Base-by-base conservation (phyloP, 371 early-diverging fungal genomes). In the Circinella minor region DNA sequence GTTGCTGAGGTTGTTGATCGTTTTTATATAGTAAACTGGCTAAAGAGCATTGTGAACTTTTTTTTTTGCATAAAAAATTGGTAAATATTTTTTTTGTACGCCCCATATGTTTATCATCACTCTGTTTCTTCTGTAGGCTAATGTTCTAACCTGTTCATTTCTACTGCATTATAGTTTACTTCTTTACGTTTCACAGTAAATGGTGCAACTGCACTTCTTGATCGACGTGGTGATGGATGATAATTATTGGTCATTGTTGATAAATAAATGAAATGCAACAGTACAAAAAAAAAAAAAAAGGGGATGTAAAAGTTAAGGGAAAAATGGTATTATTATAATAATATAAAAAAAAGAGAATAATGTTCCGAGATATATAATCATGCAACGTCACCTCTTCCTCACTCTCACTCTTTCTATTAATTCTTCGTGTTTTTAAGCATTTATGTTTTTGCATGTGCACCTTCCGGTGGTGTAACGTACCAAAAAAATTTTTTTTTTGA, bases 151-250 rank as follows among this genome's bases (percentile, higher is more conserved):
- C 71, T 73, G 49, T 71, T 62, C 55, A 69, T 61, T 51, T 80
- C 77, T 63, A 80, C 36, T 57, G 70, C 54, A 68, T 74, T 68
- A 39, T 74, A 77, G 55, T 80, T 80, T 65, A 80, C 71, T 63
- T 80, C 71, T 65, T 80, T 80, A 43, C 80, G 67, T 60, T 80
- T 80, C 8, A 80, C 73, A 46, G 61, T 65, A 27, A 73, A 66
- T 10, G 69, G 61, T 17, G 55, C 49, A 15, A 48, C 61, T 36
- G 55, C 61, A 34, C 61, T 68, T 27, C 15, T 59, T 8, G 61
- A 68, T 65, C 65, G 65, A 14, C 68, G 48, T 20, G 65, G 55
- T 61, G 54, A 60, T 59, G 55, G 51, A 34, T 34, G 4, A 34
- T 57, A 7, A 51, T 64, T 14, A 60, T 59, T 59, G 51, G 57